Conservation (phyloP, 805 yeast species). For the Starmerella roubikii region DNA sequence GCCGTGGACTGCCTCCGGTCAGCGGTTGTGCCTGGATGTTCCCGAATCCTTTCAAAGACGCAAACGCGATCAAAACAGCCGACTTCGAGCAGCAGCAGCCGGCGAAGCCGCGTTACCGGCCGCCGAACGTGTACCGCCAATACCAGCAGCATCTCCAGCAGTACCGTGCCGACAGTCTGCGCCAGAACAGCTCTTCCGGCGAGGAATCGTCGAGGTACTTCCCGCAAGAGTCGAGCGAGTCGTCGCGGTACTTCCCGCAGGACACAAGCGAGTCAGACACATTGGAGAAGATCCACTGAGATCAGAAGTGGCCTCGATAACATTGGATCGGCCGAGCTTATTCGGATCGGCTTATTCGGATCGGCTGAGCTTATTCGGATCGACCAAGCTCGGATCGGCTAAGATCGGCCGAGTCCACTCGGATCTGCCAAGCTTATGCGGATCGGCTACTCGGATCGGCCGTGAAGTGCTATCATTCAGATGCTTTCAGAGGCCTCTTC, state of each 20-base stretch:
- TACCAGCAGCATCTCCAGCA: slow-evolving; percentile 11
- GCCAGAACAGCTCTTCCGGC: slow-evolving; percentile 1
- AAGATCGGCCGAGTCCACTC: too few relatives aligned
- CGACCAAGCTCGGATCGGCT: too few relatives aligned
- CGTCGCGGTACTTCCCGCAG: background rate
- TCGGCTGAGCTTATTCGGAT: too few relatives aligned
- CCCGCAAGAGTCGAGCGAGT: background rate
- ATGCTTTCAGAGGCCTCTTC: too few relatives aligned
- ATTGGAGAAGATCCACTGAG: too few relatives aligned
- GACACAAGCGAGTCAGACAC: background rate
- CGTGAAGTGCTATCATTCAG: too few relatives aligned
- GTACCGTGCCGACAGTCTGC: background rate
- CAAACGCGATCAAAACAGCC: background rate
- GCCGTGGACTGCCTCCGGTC: slow-evolving; percentile 15
- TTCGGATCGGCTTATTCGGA: too few relatives aligned
- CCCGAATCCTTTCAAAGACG: slow-evolving; percentile 16
- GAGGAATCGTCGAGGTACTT: background rate
- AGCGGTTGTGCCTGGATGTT: slow-evolving; percentile 20
- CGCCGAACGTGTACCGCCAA: slow-evolving; percentile 12
- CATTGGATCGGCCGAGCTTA: too few relatives aligned
- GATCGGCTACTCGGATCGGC: too few relatives aligned
- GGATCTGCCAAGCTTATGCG: too few relatives aligned
- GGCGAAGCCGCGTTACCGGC: slow-evolving; percentile 12
- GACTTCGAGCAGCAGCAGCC: slow-evolving; percentile 4
- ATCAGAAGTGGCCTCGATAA: too few relatives aligned